Evolutionary conservation across 2,329 filamentous ascomycete species (phyloP), one percentile per base, ranked within the genome.

Genomic region (Aspergillus viridinutans): DNA sequence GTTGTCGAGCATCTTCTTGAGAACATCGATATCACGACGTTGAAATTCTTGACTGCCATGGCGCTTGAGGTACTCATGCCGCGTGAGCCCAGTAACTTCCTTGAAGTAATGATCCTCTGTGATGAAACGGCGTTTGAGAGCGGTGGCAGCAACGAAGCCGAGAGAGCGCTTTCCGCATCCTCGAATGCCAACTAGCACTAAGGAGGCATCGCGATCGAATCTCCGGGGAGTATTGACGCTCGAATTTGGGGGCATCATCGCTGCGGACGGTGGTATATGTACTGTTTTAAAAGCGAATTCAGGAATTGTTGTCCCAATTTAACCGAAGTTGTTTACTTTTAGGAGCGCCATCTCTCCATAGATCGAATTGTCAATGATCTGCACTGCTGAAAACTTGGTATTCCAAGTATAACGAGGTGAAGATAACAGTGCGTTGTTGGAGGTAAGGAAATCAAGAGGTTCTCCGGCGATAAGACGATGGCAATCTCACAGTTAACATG

Each of bases 81-180:
- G 71, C 35, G 74, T 72, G 29, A 73, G 54, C 3, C 75, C 74
- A 3, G 75, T 77, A n/a, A 72, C 61, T 45, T 73, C 72, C 49
- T 73, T 74, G 56, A 78, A 78, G 58, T 73, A 78, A 58, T 77
- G 73, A 55, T 78, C 75, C 60, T 76, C 75, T 8, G 75, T 78
- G 23, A 78, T 72, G 49, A 77, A 76, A 29, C 74, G 72, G 52
- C 75, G 68, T 48, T 75, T 76, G 43, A 78, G 63, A 17, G 74
- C 74, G 0, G 75, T 71, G 17, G 75, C 75, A 8, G 75, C 75
- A 52, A 78, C 72, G 32, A 78, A 75, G 7, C 75, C 75, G 28
- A 78, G 55, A 0, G 75, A 78, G 42, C 75, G 70, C 59, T 78
- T 78, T 17, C 75, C 75, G 53, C 72, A 75, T n/a, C 74, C 75